Conservation (phyloP, 306 rosid genomes). For the Ormosia semicastrata region DNA sequence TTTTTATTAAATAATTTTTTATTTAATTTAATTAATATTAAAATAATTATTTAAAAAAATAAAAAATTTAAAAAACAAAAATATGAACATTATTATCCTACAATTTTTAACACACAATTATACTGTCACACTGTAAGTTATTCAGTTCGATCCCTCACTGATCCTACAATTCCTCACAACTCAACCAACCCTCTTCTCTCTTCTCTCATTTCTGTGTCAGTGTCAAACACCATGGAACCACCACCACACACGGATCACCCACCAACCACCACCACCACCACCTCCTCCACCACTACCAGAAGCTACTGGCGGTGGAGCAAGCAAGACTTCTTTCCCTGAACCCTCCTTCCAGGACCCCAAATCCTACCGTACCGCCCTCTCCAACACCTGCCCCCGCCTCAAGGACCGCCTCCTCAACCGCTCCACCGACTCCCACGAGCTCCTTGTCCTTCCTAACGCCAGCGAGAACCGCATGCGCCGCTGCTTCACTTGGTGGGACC, state of each 20-base stretch:
- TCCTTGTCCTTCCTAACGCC: slow-evolving; percentile 59
- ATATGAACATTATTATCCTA: too few species aligned
- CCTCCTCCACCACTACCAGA: slow-evolving; percentile 1
- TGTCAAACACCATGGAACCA: neutral
- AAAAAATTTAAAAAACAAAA: too few species aligned
- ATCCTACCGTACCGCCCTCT: slow-evolving; percentile 58
- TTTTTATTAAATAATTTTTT: too few species aligned
- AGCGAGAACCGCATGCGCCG: slow-evolving; percentile 67
- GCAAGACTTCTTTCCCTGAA: slow-evolving; percentile 71
- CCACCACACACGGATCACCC: neutral
- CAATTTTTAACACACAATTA: too few species aligned
- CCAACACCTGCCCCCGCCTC: slow-evolving; percentile 65
- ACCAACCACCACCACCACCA: neutral
- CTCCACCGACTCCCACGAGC: slow-evolving; percentile 68
- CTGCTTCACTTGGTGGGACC: slow-evolving; percentile 92
- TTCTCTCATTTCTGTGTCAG: too few species aligned
- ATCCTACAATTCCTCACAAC: too few species aligned
- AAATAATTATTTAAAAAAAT: too few species aligned
- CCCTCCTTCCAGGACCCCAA: slow-evolving; percentile 44
- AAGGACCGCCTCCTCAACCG: slow-evolving; percentile 74
- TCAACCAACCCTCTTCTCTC: too few species aligned
- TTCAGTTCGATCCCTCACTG: too few species aligned
- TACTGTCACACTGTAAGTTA: too few species aligned
- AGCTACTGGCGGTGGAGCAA: slow-evolving; percentile 92
- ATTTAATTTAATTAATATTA: too few species aligned